phyloP scores from a whole-genome alignment of 2,329 filamentous ascomycete species.

The Epichloe scottii region DNA sequence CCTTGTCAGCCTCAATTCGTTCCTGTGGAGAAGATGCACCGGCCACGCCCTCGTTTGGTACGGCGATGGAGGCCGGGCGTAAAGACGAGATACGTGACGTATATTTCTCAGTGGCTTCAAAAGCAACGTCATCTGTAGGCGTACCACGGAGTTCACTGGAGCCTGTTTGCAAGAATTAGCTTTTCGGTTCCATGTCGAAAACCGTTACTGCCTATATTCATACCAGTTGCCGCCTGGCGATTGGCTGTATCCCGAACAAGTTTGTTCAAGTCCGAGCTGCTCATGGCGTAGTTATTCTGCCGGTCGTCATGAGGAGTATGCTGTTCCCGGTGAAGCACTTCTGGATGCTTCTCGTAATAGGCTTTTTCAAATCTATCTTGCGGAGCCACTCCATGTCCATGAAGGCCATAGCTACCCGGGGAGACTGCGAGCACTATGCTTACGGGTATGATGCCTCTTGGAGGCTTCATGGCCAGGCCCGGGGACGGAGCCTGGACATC shows the following conservation, averaged over 20 bases:
- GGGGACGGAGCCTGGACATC: slow-evolving; percentile 90
- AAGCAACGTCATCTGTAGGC: slow-evolving; percentile 83
- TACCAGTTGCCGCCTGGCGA: slow-evolving; percentile 32
- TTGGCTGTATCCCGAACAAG: slow-evolving; percentile 64
- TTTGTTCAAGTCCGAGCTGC: slow-evolving; percentile 79
- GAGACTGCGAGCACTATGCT: slow-evolving; percentile 59
- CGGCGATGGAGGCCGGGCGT: slow-evolving; percentile 31
- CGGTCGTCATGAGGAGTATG: slow-evolving; percentile 42
- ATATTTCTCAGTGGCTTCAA: slow-evolving; percentile 77
- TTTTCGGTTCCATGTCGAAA: too few relatives aligned
- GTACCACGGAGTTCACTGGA: slow-evolving; percentile 54
- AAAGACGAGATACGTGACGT: slow-evolving; percentile 64
- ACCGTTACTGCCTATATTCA: background rate
- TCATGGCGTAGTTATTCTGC: slow-evolving; percentile 66
- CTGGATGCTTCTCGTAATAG: slow-evolving; percentile 88
- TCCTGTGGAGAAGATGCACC: slow-evolving; percentile 16
- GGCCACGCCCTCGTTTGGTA: slow-evolving; percentile 15
- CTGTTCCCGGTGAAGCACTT: slow-evolving; percentile 63
- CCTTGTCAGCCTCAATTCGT: slow-evolving; percentile 37
- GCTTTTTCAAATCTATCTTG: slow-evolving; percentile 78
- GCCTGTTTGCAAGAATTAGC: slow-evolving; percentile 33
- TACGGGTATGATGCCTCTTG: slow-evolving; percentile 52
- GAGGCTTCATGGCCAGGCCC: slow-evolving; percentile 36
- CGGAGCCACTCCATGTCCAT: slow-evolving; percentile 67
- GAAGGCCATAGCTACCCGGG: slow-evolving; percentile 84